A percentile compares a stretch with the other conserved stretches of the same genome.
Conservation (phyloP, 169 alveolate genomes). For the Plasmodium fragile region DNA sequence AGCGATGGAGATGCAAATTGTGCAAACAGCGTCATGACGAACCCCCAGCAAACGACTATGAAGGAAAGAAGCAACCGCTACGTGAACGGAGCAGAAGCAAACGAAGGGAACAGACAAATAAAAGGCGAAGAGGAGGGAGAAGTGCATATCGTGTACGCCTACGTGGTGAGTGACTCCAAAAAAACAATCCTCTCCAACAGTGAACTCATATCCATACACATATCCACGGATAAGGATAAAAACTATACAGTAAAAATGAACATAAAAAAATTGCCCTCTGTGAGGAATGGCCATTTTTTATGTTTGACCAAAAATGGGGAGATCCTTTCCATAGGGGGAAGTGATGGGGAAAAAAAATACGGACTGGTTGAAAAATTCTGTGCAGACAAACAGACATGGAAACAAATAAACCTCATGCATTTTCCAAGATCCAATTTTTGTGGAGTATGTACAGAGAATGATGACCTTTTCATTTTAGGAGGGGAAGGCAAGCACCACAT, state of each 20-base stretch:
- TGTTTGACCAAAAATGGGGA: conserved; percentile 70
- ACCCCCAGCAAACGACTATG: not conserved
- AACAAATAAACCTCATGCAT: conserved; percentile 72
- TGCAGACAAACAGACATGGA: conserved; percentile 53
- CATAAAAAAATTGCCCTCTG: conserved; percentile 61
- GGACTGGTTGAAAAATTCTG: conserved; percentile 60
- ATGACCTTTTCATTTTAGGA: conserved; percentile 63
- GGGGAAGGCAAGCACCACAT: conserved; percentile 73
- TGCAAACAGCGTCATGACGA: conserved; percentile 1
- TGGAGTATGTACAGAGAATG: conserved; percentile 70
- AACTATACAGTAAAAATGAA: conserved; percentile 35
- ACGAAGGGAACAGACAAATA: not conserved
- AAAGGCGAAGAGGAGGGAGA: not conserved
- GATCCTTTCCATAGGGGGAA: conserved; percentile 69
- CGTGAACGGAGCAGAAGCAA: conserved; percentile 1
- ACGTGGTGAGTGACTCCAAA: conserved; percentile 38
- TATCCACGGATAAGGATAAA: conserved; percentile 26
- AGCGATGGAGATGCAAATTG: not conserved
- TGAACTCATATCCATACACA: conserved; percentile 45
- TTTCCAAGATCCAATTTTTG: conserved; percentile 75
- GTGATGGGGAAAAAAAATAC: conserved; percentile 64
- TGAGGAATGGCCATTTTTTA: conserved; percentile 67
- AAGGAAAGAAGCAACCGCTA: conserved; percentile 12
- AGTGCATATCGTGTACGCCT: conserved; percentile 49
- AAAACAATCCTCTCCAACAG: conserved; percentile 38